Evolutionary conservation across 305 asterid species (phyloP).

Genomic region (Solanum hybrid): DNA sequence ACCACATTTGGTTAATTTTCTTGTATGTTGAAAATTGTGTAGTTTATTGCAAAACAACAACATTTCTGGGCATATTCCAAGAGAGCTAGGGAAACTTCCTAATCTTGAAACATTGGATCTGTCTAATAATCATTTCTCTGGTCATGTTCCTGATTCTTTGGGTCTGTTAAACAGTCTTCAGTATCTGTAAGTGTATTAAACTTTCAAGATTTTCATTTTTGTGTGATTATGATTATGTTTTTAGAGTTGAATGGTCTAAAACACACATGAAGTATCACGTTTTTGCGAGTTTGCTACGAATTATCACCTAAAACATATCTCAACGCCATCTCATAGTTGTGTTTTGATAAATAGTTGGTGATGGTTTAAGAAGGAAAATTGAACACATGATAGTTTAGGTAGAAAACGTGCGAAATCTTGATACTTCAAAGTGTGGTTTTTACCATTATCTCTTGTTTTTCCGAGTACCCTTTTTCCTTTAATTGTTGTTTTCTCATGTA

Average conservation of each 20-base stretch:
- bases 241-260: neutral
- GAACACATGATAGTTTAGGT: neutral
- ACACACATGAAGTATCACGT: neutral
- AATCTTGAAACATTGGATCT: constrained; percentile 88
- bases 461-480: neutral
- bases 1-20: neutral
- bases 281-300: neutral
- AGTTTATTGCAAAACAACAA: constrained; percentile 83
- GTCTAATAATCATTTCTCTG: constrained; percentile 61
- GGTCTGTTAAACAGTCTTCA: constrained; percentile 57
- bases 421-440: neutral
- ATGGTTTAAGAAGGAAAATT: neutral
- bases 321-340: neutral
- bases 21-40: neutral
- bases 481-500: constrained; percentile 2
- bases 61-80: constrained; percentile 73
- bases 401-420: neutral
- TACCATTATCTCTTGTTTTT: neutral
- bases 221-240: neutral
- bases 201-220: neutral
- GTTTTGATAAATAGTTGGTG: neutral
- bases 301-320: neutral
- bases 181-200: constrained; percentile 53
- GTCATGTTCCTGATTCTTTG: constrained; percentile 61
- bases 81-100: constrained; percentile 65